Evolutionary conservation across 2,329 filamentous ascomycete genomes (phyloP), one percentile per base, ranked within the genome.

Genomic region (Penicillium decumbens): DNA sequence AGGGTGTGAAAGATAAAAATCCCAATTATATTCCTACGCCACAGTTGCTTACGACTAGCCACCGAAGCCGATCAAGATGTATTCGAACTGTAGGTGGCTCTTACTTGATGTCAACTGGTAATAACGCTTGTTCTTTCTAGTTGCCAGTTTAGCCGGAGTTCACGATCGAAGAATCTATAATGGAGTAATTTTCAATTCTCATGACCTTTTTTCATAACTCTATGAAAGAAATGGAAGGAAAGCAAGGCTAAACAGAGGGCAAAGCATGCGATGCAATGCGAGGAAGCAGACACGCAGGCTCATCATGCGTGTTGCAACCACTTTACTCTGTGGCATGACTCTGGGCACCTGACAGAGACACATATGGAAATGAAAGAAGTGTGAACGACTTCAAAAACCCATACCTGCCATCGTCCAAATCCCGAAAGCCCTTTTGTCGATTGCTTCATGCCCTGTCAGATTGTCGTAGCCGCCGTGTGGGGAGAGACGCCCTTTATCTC

Each of bases 181-280:
- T 15, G 12, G 20, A 40, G 6, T 49, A 18, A 56, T 60, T 63
- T 66, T 63, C 49, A 57, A 62, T 66, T 67, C 47, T 64, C 62
- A 55, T 67, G 58, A 62, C 61, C 59, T 55, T 60, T 18, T 56
- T 50, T 63, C 62, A 61, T 65, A 53, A 61, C 47, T 68, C 58
- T 66, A 67, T 67, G 57, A 58, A 59, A 61, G 56, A 52, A 60
- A 60, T 54, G 53, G 56, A 60, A 57, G 49, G 50, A 61, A 59
- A 60, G 53, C 53, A 60, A 57, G 50, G 55, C 58, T 57, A 57
- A 55, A 56, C 63, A 67, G 62, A 66, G 50, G 60, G 59, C 49
- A 55, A 54, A 57, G 56, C 55, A 60, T 57, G 45, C 56, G 51
- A 56, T 56, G 54, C 54, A 55, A 58, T 57, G 57, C 53, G 61